Base-by-base conservation (phyloP, 2,329 filamentous ascomycete genomes). In the Chlorencoelia australis region DNA sequence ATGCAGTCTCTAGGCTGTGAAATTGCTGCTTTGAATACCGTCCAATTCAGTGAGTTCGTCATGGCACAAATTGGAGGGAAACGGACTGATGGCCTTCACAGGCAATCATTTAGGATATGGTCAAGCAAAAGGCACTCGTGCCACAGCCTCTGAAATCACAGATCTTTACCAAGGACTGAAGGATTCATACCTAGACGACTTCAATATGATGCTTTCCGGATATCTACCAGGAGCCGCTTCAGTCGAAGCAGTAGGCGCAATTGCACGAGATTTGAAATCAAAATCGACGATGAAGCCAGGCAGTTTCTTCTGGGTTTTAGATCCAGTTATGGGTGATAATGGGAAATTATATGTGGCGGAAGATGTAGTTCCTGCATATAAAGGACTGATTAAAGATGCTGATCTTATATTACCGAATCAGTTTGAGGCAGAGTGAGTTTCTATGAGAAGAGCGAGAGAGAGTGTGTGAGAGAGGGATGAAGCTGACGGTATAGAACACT, bases 321-420 rank as follows among this genome's bases (percentile, higher is more conserved):
- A 98, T 58, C 91, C 93, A 0, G 91, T 98, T 31, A 98, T 98
- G 91, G 91, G 91, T 19, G 91, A 98, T 57, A 87, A 95, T 53
- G 91, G 87, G 33, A 76, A 73, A 48, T 68, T 98, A 9, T 98
- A 98, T 55, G 89, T 98, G 6, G 83, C 81, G 5, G 79, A 89
- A 50, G 86, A 94, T 46, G 86, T 94, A 3, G 83, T 96, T 11
- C 88, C 88, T 0, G 87, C 83, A 10, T 98, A 96, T 60, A 89
- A 86, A 61, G 68, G 68, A 16, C 67, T 94, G 39, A 66, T 96
- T 15, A 70, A 70, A 22, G 71, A 89, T 51, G 89, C 91, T 2
- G 91, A 98, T 59, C 60, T 98, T 48, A 93, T 98, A 38, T 64
- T 96, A 11, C 91, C 91, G 4, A 98, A 98, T 57, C 89, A 96